Evolutionary conservation across 192 early-diverging fungal genomes (phyloP).

Genomic region (Lunasporangiospora selenospora): DNA sequence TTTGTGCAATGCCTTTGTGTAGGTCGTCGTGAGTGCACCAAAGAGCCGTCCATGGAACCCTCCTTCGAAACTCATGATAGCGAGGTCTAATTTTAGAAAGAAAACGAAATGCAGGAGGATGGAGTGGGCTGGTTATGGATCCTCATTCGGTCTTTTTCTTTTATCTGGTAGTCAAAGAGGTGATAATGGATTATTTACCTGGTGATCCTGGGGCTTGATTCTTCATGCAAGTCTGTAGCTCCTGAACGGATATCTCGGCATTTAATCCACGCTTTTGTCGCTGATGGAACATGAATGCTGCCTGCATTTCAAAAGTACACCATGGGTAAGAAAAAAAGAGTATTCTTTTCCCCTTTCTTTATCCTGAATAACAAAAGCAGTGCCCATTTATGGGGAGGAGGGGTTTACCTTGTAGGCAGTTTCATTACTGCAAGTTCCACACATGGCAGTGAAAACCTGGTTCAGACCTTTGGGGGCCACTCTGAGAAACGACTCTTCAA

Average conservation of each 20-base stretch:
- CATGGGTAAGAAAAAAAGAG: not conserved
- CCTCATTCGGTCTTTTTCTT: too few species aligned
- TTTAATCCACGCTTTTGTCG: constrained; percentile 54
- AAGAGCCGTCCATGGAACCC: constrained; percentile 77
- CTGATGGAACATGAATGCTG: constrained; percentile 73
- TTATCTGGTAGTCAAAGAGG: too few species aligned
- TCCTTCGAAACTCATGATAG: constrained; percentile 68
- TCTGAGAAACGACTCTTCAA: constrained; percentile 69
- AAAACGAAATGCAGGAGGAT: too few species aligned
- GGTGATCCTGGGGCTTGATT: constrained; percentile 70
- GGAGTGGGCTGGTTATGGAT: not conserved
- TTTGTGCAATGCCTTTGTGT: constrained; percentile 76
- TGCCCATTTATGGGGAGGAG: too few species aligned
- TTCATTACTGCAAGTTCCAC: constrained; percentile 79
- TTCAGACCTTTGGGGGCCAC: constrained; percentile 70
- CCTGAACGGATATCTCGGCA: constrained; percentile 38
- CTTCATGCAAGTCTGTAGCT: constrained; percentile 65
- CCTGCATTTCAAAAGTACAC: constrained; percentile 23
- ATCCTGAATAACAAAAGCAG: too few species aligned
- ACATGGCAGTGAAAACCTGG: constrained; percentile 76
- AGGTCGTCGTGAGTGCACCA: constrained; percentile 70
- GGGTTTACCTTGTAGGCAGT: constrained; percentile 73
- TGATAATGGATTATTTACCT: constrained; percentile 13
- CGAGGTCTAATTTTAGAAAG: too few species aligned
- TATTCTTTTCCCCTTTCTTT: not conserved